phyloP scores from a whole-genome alignment of 1,284 basidiomycete species.

The Marasmius tenuissimus region DNA sequence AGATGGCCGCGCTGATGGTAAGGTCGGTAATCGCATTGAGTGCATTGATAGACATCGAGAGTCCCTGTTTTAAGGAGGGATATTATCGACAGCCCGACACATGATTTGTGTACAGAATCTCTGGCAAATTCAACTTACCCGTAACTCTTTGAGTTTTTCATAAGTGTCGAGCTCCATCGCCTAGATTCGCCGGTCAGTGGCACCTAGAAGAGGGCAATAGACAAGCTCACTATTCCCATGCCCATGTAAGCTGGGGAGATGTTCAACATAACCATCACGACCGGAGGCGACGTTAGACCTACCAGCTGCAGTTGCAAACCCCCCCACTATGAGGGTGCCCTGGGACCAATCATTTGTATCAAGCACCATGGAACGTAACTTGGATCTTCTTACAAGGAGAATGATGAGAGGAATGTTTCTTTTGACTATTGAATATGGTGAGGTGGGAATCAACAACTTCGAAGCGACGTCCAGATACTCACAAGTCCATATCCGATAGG shows the following conservation, averaged over 20 bases:
- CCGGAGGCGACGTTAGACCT: too few relatives aligned
- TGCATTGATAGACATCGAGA: constrained; percentile 5
- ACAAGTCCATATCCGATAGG: constrained; percentile 3
- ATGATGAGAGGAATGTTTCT: not conserved
- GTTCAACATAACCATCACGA: too few relatives aligned
- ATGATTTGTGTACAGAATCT: not conserved
- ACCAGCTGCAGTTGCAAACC: too few relatives aligned
- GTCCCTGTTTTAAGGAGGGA: not conserved
- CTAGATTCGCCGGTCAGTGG: not conserved
- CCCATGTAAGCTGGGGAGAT: not conserved
- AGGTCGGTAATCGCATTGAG: constrained; percentile 1
- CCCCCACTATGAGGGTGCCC: not conserved
- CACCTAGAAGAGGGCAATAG: not conserved
- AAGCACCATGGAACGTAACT: not conserved
- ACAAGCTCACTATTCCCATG: not conserved
- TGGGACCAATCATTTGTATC: not conserved
- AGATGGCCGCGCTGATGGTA: not conserved
- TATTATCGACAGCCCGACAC: not conserved
- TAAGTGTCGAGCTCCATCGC: not conserved
- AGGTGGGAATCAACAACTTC: not conserved
- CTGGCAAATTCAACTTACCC: not conserved
- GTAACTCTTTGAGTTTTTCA: not conserved
- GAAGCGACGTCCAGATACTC: not conserved
- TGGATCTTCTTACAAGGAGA: not conserved
- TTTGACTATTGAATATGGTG: not conserved